These are phyloP conservation scores for Waltiozyma sp. DNA, from an alignment of 1,139 yeast species.

Conservation along the genomic window DNA sequence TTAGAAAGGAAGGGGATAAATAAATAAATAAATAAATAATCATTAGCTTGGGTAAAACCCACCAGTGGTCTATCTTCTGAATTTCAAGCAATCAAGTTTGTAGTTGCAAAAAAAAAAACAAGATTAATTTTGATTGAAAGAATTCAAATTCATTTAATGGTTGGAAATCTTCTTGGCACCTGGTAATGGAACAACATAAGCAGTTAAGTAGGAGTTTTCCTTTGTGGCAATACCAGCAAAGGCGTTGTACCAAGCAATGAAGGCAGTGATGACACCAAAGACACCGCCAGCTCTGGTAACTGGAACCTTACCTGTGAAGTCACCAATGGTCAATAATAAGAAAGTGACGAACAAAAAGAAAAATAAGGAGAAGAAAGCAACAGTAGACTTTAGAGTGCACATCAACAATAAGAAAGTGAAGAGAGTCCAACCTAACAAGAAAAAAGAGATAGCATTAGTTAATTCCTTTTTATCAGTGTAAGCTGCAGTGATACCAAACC, in stretches of 20 bases:
- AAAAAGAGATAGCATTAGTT: slow-evolving; percentile 45
- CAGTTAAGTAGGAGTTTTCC: slow-evolving; percentile 50
- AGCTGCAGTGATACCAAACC: slow-evolving; percentile 52
- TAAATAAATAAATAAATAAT: too few relatives aligned
- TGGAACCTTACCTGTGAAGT: slow-evolving; percentile 31
- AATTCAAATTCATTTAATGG: background rate
- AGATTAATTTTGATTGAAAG: too few relatives aligned
- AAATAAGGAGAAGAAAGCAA: slow-evolving; percentile 52
- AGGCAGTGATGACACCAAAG: slow-evolving; percentile 53
- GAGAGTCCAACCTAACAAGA: slow-evolving; percentile 54
- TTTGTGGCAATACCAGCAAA: slow-evolving; percentile 62
- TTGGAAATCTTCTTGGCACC: slow-evolving; percentile 10
- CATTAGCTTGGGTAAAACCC: too few relatives aligned
- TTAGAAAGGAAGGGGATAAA: too few relatives aligned
- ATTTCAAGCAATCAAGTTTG: too few relatives aligned
- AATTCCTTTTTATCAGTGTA: slow-evolving; percentile 29
- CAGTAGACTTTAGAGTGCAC: slow-evolving; percentile 58
- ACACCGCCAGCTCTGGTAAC: slow-evolving; percentile 54
- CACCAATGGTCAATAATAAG: slow-evolving; percentile 53
- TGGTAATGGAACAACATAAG: slow-evolving; percentile 44
- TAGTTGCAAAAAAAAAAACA: too few relatives aligned
- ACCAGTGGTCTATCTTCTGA: too few relatives aligned
- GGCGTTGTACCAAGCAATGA: slow-evolving; percentile 67
- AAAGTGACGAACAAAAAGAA: slow-evolving; percentile 52
- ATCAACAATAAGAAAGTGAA: slow-evolving; percentile 51